phyloP scores from a whole-genome alignment of 257 asterid genomes.

The Haberlea rhodopensis region DNA sequence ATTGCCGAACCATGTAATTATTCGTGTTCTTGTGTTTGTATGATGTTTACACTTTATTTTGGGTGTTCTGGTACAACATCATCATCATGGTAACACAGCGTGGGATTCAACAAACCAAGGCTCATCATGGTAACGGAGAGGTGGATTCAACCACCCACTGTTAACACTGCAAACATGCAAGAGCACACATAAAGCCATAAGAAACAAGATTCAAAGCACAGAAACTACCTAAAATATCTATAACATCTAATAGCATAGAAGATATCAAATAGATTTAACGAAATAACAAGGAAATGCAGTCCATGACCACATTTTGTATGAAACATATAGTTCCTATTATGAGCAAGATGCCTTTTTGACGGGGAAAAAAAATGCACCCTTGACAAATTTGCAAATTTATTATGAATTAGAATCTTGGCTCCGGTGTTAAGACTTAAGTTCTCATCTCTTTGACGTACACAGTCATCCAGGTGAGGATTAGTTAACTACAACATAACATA shows the following conservation, averaged over 20 bases:
- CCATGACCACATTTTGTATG: background rate
- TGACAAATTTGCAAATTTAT: too few species aligned
- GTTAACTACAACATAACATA: too few species aligned
- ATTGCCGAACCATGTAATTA: too few species aligned
- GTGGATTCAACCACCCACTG: constrained; percentile 91
- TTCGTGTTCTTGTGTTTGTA: too few species aligned
- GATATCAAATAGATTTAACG: background rate
- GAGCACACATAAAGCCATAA: background rate
- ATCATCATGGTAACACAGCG: too few species aligned
- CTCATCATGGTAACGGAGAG: constrained; percentile 69
- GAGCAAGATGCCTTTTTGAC: background rate
- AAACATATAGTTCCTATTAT: background rate
- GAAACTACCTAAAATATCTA: constrained; percentile 7
- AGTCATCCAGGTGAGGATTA: too few species aligned
- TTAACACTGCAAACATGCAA: constrained; percentile 40
- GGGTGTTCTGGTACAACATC: too few species aligned
- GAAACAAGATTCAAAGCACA: constrained; percentile 7
- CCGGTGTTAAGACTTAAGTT: background rate
- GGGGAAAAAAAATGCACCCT: background rate
- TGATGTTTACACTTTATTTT: too few species aligned
- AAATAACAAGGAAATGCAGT: background rate
- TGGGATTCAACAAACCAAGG: too few species aligned
- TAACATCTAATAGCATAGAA: background rate
- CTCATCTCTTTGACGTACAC: too few species aligned
- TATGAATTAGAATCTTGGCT: background rate